Conservation (phyloP, 345 rosid genomes). For the Barbarea vulgaris region DNA sequence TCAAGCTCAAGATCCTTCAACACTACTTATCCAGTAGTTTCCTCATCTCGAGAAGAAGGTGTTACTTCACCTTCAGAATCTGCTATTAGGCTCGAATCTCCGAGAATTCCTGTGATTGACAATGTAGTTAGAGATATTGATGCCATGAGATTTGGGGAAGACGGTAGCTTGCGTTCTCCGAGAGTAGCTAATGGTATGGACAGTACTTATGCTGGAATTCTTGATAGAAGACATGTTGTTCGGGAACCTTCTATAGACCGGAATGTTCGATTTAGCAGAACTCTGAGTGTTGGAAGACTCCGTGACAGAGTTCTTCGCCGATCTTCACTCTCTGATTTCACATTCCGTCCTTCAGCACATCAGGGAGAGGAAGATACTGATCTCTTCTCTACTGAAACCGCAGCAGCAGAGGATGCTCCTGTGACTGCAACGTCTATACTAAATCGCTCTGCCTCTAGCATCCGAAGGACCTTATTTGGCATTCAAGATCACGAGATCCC, state of each 20-base stretch:
- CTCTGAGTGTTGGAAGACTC: constrained; percentile 96
- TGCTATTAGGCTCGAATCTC: constrained; percentile 44
- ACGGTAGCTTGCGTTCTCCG: constrained; percentile 45
- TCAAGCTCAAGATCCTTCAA: constrained; percentile 76
- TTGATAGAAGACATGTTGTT: constrained; percentile 60
- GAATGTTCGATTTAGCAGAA: constrained; percentile 87
- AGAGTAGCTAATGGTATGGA: constrained; percentile 47
- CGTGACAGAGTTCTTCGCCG: constrained; percentile 94
- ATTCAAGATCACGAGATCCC: constrained; percentile 63
- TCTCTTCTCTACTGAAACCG: constrained; percentile 45
- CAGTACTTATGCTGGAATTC: constrained; percentile 45
- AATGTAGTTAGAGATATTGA: constrained; percentile 42
- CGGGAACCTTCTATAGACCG: constrained; percentile 66
- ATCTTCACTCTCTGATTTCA: constrained; percentile 62
- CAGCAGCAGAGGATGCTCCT: constrained; percentile 46
- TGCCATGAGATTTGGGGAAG: constrained; percentile 41
- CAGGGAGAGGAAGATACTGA: constrained; percentile 54
- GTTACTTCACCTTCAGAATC: constrained; percentile 41
- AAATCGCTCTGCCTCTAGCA: constrained; percentile 50
- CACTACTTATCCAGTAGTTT: constrained; percentile 53
- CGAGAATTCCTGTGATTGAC: constrained; percentile 36
- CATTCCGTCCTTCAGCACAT: constrained; percentile 57
- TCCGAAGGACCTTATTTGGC: constrained; percentile 54
- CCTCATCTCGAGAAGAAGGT: constrained; percentile 49
- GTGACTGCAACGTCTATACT: constrained; percentile 44